A percentile compares a stretch with the other conserved stretches of the same genome.
Evolutionary conservation across 1,139 yeast genomes (phyloP).

Genomic region (Hyphopichia fennica): DNA sequence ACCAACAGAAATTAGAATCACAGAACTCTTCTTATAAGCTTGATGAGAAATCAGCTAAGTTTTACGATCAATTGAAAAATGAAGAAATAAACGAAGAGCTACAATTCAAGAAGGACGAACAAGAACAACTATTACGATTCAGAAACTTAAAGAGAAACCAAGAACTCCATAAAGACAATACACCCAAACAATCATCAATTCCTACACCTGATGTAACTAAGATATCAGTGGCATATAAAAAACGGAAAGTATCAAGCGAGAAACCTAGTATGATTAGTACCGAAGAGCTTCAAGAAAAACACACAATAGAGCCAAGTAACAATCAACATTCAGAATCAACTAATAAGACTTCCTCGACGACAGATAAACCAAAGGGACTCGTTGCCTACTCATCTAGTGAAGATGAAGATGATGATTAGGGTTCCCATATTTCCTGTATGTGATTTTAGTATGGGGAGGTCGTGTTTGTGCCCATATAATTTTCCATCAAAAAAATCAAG

Average conservation of each 20-base stretch:
- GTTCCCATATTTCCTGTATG: too few relatives aligned
- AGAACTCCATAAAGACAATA: background rate
- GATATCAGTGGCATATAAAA: background rate
- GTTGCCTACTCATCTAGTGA: too few relatives aligned
- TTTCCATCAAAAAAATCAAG: too few relatives aligned
- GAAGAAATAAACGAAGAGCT: constrained; percentile 16
- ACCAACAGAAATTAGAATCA: constrained; percentile 31
- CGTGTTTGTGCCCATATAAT: too few relatives aligned
- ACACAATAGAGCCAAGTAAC: too few relatives aligned
- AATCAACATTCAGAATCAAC: too few relatives aligned
- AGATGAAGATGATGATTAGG: too few relatives aligned
- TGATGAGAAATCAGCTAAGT: constrained; percentile 29
- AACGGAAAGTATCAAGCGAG: background rate
- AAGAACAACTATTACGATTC: constrained; percentile 1
- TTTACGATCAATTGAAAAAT: constrained; percentile 21
- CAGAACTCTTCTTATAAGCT: constrained; percentile 40
- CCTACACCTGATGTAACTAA: background rate
- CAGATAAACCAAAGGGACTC: too few relatives aligned
- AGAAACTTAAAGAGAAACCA: background rate
- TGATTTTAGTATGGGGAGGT: too few relatives aligned
- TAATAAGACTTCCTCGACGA: too few relatives aligned
- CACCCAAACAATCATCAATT: background rate
- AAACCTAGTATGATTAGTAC: too few relatives aligned
- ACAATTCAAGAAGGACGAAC: constrained; percentile 6
- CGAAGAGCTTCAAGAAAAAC: too few relatives aligned